Evolutionary conservation across 805 yeast species (phyloP).

Genomic region (Candida mattraensis): DNA sequence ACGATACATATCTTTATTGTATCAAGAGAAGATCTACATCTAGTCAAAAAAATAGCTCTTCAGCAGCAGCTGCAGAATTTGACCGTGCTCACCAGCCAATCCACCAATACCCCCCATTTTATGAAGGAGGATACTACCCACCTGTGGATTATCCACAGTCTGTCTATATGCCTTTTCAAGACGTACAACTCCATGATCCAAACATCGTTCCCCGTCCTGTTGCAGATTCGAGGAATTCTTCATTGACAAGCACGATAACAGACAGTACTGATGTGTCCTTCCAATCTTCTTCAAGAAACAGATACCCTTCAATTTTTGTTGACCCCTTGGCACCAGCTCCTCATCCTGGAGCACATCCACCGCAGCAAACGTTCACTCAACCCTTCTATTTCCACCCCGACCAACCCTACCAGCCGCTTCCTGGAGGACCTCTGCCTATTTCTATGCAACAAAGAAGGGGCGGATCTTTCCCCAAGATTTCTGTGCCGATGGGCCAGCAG

Average conservation of each 20-base stretch:
- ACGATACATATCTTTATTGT: slow-evolving; percentile 42
- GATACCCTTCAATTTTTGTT: slow-evolving; percentile 47
- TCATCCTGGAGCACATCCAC: slow-evolving; percentile 3
- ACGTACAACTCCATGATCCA: slow-evolving; percentile 10
- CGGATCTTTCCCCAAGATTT: slow-evolving; percentile 19
- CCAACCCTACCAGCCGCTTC: slow-evolving; percentile 4
- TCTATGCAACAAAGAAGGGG: slow-evolving; percentile 9
- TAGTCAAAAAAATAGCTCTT: slow-evolving; percentile 20
- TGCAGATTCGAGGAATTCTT: slow-evolving; percentile 16
- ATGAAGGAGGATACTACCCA: slow-evolving; percentile 15
- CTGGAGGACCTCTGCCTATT: slow-evolving; percentile 5
- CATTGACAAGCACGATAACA: slow-evolving; percentile 20
- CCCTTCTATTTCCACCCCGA: slow-evolving; percentile 7
- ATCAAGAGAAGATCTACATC: slow-evolving; percentile 51
- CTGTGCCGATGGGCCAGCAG: slow-evolving; percentile 9
- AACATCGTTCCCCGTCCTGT: slow-evolving; percentile 4
- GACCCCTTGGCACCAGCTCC: slow-evolving; percentile 52
- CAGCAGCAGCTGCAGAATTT: slow-evolving; percentile 11
- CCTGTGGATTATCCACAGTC: slow-evolving; percentile 22
- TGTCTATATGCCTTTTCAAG: slow-evolving; percentile 19
- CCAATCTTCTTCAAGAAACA: slow-evolving; percentile 33
- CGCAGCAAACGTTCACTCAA: slow-evolving; percentile 7
- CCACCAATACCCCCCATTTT: slow-evolving; percentile 6
- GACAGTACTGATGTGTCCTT: slow-evolving; percentile 28
- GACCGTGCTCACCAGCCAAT: slow-evolving; percentile 4